Conservation (phyloP, 495 filamentous ascomycete genomes). For the Hypoxylon perforatum region DNA sequence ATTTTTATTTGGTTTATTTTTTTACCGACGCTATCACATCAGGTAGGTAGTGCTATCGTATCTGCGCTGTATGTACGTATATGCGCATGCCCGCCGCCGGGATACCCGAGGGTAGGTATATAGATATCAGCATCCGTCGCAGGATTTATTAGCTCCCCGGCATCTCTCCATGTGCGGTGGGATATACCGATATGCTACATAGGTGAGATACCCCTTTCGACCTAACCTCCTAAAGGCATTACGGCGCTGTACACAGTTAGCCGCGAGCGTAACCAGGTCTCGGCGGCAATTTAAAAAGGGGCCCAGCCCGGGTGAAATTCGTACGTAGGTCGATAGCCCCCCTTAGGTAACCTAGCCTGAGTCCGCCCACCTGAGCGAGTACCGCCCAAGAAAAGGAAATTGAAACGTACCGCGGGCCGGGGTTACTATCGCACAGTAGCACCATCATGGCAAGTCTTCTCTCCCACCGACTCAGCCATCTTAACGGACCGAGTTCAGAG, state of each 20-base stretch:
- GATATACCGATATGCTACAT: conserved; percentile 4
- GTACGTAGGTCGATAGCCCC: conserved; percentile 18
- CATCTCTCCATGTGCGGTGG: neutral
- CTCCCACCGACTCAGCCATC: neutral
- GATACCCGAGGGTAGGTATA: conserved; percentile 7
- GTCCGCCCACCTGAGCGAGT: conserved; percentile 8
- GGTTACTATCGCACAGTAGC: conserved; percentile 7
- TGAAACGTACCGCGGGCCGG: conserved; percentile 10
- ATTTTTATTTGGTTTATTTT: too few relatives aligned
- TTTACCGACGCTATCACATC: too few relatives aligned
- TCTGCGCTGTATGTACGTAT: neutral
- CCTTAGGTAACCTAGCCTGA: too few relatives aligned
- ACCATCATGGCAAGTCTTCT: neutral
- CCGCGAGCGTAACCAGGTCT: neutral
- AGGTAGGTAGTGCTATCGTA: conserved; percentile 6
- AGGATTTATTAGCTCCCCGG: neutral
- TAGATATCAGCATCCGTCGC: conserved; percentile 3
- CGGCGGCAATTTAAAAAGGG: conserved; percentile 18
- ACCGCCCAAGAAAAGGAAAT: too few relatives aligned
- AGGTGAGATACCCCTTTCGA: neutral
- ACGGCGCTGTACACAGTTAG: conserved; percentile 2
- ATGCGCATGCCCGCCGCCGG: conserved; percentile 14
- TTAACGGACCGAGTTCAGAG: conserved; percentile 13
- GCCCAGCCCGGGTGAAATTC: conserved; percentile 26
- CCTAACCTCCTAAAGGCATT: neutral